Conservation (phyloP, 192 early-diverging fungal genomes). For the Mortierella antarctica region DNA sequence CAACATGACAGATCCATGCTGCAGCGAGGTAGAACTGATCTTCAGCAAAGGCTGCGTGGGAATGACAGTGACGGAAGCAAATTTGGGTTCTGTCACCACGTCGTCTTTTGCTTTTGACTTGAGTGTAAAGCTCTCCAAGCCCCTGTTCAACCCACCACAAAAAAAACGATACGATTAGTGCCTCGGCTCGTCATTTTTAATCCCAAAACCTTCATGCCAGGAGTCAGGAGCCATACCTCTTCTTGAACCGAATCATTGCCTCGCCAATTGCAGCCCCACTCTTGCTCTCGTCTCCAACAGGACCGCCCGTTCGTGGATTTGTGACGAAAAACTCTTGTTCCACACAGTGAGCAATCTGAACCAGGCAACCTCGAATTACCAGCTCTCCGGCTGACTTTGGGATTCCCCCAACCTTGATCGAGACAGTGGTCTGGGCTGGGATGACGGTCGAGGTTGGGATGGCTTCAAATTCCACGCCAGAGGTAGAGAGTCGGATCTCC, state of each 20-base stretch:
- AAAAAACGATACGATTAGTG: not conserved
- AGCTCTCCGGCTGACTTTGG: slow-evolving; percentile 71
- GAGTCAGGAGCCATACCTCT: slow-evolving; percentile 16
- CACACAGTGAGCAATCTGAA: slow-evolving; percentile 63
- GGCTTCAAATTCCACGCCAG: slow-evolving; percentile 70
- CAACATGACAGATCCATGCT: slow-evolving; percentile 79
- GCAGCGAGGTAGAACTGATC: slow-evolving; percentile 67
- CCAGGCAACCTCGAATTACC: slow-evolving; percentile 69
- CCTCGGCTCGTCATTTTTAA: not conserved
- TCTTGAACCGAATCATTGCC: slow-evolving; percentile 27
- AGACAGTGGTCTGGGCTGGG: slow-evolving; percentile 70
- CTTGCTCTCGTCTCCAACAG: not conserved
- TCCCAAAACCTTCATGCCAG: not conserved
- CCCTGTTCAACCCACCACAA: not conserved
- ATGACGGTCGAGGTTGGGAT: slow-evolving; percentile 68
- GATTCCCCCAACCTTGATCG: slow-evolving; percentile 72
- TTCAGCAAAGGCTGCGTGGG: slow-evolving; percentile 75
- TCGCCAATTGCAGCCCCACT: not conserved
- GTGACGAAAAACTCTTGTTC: slow-evolving; percentile 64
- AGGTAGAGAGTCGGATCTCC: slow-evolving; percentile 70
- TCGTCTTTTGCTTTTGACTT: not conserved
- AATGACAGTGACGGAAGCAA: slow-evolving; percentile 67
- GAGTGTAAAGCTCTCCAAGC: slow-evolving; percentile 41
- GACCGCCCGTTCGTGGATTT: slow-evolving; percentile 22
- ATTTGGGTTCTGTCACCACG: slow-evolving; percentile 11